A percentile compares a stretch with the other conserved stretches of the same genome.
phyloP scores from a whole-genome alignment of 1,139 yeast genomes.

The Diutina mesorugosa region DNA sequence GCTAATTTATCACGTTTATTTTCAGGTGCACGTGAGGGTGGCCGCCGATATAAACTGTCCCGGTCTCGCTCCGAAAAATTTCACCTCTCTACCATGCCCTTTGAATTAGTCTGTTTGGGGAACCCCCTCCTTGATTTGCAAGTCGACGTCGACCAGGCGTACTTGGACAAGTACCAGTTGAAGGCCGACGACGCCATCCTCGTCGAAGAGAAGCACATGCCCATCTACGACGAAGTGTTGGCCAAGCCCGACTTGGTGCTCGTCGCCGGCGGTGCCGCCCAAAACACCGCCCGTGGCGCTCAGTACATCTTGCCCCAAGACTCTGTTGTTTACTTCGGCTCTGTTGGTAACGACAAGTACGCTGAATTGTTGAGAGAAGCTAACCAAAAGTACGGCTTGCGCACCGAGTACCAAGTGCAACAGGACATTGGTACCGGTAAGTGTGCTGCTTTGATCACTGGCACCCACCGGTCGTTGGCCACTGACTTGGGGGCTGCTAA shows the following conservation, averaged over 20 bases:
- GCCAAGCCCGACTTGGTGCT: constrained; percentile 47
- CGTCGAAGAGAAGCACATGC: constrained; percentile 78
- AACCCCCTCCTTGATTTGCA: constrained; percentile 84
- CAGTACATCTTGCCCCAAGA: constrained; percentile 75
- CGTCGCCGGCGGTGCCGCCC: constrained; percentile 99
- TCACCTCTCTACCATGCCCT: constrained; percentile 23
- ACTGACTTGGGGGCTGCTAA: constrained; percentile 98
- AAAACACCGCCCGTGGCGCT: constrained; percentile 97
- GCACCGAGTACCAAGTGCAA: constrained; percentile 75
- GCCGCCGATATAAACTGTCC: too few relatives aligned
- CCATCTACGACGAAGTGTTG: constrained; percentile 71
- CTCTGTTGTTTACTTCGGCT: constrained; percentile 89
- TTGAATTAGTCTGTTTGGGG: constrained; percentile 55
- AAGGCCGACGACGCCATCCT: constrained; percentile 93
- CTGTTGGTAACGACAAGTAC: constrained; percentile 88
- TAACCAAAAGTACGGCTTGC: constrained; percentile 78
- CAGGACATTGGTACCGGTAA: constrained; percentile 79
- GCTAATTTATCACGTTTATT: too few relatives aligned
- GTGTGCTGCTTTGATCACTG: constrained; percentile 92
- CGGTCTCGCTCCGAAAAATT: neutral
- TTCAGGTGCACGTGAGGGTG: neutral
- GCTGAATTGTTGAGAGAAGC: constrained; percentile 74
- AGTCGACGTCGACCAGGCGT: constrained; percentile 58
- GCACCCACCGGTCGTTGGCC: constrained; percentile 80
- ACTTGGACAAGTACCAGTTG: constrained; percentile 66